A percentile compares a stretch with the other conserved stretches of the same genome.
Evolutionary conservation across 176 grass and related monocot genomes (phyloP).

Genomic region (Cenchrus fungigraminus): DNA sequence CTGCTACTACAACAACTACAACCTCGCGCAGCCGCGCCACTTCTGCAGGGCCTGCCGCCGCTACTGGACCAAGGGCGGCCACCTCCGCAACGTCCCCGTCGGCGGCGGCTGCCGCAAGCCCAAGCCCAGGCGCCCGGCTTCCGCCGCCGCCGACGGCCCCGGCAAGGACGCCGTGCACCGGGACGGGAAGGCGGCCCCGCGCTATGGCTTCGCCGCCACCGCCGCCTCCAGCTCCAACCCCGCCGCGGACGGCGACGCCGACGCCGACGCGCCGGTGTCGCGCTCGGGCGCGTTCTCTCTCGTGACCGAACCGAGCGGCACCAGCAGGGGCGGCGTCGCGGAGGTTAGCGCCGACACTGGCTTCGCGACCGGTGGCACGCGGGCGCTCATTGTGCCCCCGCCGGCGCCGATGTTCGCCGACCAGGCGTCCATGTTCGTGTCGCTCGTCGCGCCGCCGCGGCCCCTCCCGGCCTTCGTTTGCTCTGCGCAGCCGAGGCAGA

Average conservation of each 20-base stretch:
- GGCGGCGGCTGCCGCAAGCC: conserved; percentile 56
- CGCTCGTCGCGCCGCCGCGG: conserved; percentile 8
- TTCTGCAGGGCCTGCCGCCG: conserved; percentile 83
- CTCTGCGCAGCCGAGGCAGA: background rate
- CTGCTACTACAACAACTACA: conserved; percentile 99
- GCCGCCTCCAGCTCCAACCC: background rate
- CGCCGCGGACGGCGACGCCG: background rate
- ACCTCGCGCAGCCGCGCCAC: conserved; percentile 84
- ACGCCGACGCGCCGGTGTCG: background rate
- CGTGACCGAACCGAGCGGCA: background rate
- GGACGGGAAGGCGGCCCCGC: conserved; percentile 1
- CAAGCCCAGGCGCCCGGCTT: conserved; percentile 31
- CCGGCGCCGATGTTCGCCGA: conserved; percentile 38
- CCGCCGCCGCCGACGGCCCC: background rate
- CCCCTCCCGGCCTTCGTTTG: conserved; percentile 1
- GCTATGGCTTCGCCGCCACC: background rate
- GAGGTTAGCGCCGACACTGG: background rate
- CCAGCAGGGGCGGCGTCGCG: background rate
- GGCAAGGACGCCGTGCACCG: no score
- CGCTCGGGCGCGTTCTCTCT: background rate
- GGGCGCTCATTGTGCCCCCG: background rate
- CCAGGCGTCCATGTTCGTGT: conserved; percentile 18
- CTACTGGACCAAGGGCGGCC: conserved; percentile 75
- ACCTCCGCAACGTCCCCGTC: conserved; percentile 52
- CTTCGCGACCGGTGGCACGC: background rate